These are phyloP conservation scores for Thelonectria rubi DNA, from an alignment of 2,329 filamentous ascomycete genomes.

Conservation along the genomic window DNA sequence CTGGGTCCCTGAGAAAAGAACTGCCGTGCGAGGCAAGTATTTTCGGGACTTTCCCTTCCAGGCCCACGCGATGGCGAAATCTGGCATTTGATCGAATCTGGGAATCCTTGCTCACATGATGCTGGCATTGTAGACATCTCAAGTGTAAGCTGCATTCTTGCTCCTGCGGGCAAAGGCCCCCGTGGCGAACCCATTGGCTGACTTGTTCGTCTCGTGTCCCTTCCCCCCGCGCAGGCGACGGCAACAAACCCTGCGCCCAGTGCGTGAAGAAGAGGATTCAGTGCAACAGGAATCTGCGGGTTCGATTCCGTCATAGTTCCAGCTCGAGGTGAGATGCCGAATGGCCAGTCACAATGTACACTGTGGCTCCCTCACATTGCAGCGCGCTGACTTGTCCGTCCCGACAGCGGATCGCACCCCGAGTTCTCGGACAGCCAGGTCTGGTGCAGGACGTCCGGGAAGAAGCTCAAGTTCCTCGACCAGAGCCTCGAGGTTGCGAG, in stretches of 20 bases:
- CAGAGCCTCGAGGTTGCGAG: slow-evolving; percentile 29
- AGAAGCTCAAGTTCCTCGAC: slow-evolving; percentile 33
- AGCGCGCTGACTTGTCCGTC: slow-evolving; percentile 11
- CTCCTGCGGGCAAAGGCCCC: neutral
- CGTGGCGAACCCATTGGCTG: slow-evolving; percentile 5
- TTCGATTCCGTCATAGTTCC: slow-evolving; percentile 29
- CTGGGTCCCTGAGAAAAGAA: slow-evolving; percentile 21
- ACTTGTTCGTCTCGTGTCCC: slow-evolving; percentile 4
- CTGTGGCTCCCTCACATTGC: neutral
- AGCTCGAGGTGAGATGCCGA: slow-evolving; percentile 27
- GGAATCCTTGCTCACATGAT: slow-evolving; percentile 15
- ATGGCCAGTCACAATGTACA: too few species aligned
- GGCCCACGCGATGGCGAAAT: neutral
- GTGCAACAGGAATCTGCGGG: slow-evolving; percentile 29
- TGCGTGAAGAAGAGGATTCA: slow-evolving; percentile 29
- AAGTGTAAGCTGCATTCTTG: slow-evolving; percentile 25
- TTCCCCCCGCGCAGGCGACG: slow-evolving; percentile 23
- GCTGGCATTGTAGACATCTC: slow-evolving; percentile 21
- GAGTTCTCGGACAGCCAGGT: slow-evolving; percentile 30
- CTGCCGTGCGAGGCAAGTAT: slow-evolving; percentile 33
- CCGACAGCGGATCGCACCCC: slow-evolving; percentile 18
- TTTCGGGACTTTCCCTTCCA: neutral
- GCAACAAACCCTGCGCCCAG: slow-evolving; percentile 30
- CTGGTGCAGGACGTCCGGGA: slow-evolving; percentile 30
- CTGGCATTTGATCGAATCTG: neutral